A percentile compares a stretch with the other conserved stretches of the same genome.
Evolutionary conservation across 345 rosid species (phyloP).

Genomic region (Iberis pinnata): DNA sequence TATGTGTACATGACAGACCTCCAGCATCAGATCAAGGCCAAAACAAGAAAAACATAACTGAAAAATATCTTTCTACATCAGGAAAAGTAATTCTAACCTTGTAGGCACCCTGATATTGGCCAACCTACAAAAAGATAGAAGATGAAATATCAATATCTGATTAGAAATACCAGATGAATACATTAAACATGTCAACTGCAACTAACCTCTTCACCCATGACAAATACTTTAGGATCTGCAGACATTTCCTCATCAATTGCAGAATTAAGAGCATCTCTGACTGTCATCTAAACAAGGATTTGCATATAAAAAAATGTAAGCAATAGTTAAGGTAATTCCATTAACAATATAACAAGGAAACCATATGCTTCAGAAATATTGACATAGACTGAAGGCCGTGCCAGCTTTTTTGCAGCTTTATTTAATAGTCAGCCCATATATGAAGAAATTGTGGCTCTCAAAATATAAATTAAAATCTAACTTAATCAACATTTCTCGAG

Average conservation of each 20-base stretch:
- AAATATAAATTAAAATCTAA: not conserved
- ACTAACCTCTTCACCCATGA: slow-evolving; percentile 93
- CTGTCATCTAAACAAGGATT: slow-evolving; percentile 49
- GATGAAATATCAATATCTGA: slow-evolving; percentile 10
- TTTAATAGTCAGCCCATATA: not conserved
- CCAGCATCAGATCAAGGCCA: slow-evolving; percentile 6
- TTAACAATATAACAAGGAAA: not conserved
- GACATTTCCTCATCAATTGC: slow-evolving; percentile 96
- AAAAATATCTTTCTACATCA: too few relatives aligned
- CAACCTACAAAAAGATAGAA: slow-evolving; percentile 50
- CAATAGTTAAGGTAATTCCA: not conserved
- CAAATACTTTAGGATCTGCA: slow-evolving; percentile 81
- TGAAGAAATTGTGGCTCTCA: not conserved
- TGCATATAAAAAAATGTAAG: slow-evolving; percentile 1
- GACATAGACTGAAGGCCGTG: not conserved
- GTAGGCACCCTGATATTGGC: slow-evolving; percentile 99
- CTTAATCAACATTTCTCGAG: not conserved
- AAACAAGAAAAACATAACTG: slow-evolving; percentile 1
- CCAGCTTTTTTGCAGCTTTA: not conserved
- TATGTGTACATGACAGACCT: not conserved
- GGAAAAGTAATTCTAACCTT: slow-evolving; percentile 48
- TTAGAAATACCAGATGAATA: slow-evolving; percentile 2
- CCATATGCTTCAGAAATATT: not conserved
- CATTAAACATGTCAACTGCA: slow-evolving; percentile 11
- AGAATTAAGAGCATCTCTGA: slow-evolving; percentile 75